phyloP scores from a whole-genome alignment of 495 filamentous ascomycete genomes.

The Penicillium taxi region DNA sequence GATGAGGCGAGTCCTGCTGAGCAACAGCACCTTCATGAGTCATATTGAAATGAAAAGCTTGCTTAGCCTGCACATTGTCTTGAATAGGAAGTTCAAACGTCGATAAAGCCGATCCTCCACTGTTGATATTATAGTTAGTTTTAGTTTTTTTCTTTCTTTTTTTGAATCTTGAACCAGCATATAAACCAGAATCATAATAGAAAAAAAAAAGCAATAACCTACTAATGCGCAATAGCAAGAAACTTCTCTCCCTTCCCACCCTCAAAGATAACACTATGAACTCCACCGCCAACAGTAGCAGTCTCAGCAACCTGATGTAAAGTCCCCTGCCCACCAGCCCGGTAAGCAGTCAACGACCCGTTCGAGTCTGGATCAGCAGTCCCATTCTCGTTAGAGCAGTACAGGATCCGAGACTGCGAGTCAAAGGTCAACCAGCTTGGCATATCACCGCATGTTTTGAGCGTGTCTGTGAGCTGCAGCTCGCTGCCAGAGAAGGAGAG shows the following conservation, averaged over 20 bases:
- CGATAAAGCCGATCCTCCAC: conserved; percentile 29
- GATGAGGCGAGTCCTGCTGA: conserved; percentile 60
- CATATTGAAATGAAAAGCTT: conserved; percentile 47
- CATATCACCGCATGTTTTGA: conserved; percentile 41
- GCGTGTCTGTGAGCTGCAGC: conserved; percentile 30
- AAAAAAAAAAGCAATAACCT: conserved; percentile 9
- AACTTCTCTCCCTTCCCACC: conserved; percentile 22
- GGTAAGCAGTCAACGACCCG: conserved; percentile 25
- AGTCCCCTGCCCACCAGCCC: conserved; percentile 10
- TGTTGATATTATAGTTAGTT: conserved; percentile 12
- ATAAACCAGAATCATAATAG: too few relatives aligned
- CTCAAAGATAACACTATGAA: conserved; percentile 33
- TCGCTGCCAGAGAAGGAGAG: conserved; percentile 36
- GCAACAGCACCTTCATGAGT: conserved; percentile 40
- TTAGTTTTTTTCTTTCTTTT: conserved; percentile 1
- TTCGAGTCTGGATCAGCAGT: conserved; percentile 16
- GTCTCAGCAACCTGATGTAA: conserved; percentile 22
- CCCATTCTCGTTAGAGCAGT: conserved; percentile 59
- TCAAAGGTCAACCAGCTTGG: conserved; percentile 59
- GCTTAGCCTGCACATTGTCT: conserved; percentile 18
- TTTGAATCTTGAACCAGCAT: not conserved
- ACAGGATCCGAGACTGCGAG: conserved; percentile 39
- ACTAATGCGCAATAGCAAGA: conserved; percentile 43
- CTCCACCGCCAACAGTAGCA: conserved; percentile 27
- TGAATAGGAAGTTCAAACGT: conserved; percentile 29